Base-by-base conservation (phyloP, 2,329 filamentous ascomycete species). In the Penicillium sp. region DNA sequence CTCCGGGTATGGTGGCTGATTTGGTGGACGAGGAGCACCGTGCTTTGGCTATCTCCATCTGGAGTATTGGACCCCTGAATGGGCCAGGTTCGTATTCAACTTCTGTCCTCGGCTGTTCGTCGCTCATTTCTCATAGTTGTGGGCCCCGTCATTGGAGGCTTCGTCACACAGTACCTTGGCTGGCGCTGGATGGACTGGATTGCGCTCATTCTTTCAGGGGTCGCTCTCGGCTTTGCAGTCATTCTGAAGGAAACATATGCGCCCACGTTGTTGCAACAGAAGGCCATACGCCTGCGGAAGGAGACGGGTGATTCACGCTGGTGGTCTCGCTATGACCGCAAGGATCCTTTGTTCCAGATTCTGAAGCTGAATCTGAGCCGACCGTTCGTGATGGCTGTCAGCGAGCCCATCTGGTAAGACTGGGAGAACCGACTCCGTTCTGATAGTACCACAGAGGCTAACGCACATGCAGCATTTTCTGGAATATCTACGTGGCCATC, bases 141-240 rank as follows among this genome's bases (percentile, higher is more conserved):
- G 19, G 82, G 84, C 0, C 84, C 85, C 0, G 68, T 90, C 1
- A 83, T 95, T 21, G 89, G 89, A 15, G 89, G 89, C 0, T 94
- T 94, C 52, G 79, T 86, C 1, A 87, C 72, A 4, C 60, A 73
- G 42, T 71, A 71, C 48, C 71, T 93, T 2, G 88, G 87, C 8
- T 96, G 90, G 90, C 72, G 89, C 19, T 95, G 88, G 87, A 84
- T 83, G 25, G 86, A 86, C 57, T 94, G 87, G 85, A 74, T 93
- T 14, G 78, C 83, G 7, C 67, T 91, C 56, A 90, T 94, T 36
- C 73, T 87, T 7, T 77, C 78, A 0, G 86, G 78, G 1, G 72
- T 76, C 0, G 80, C 79, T 0, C 77, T 82, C 41, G 46, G 76
- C 14, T 67, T 83, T 49, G 76, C 87, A 51, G 58, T 73, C 2